Conservation (phyloP, 352 stramenopile genomes). For the Phytopythium aichiense region DNA sequence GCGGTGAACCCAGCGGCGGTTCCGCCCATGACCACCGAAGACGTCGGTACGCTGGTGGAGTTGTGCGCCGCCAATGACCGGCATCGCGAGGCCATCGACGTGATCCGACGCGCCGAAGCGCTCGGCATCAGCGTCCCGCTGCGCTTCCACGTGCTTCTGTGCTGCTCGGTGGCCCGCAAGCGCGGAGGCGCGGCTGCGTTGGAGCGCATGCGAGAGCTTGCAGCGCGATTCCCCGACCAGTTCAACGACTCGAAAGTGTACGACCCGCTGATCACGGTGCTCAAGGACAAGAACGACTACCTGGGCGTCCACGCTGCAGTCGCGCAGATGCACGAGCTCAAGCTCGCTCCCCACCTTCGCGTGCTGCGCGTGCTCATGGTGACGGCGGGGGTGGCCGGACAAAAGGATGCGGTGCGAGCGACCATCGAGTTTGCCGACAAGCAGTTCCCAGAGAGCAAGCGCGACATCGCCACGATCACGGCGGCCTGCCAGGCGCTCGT, state of each 20-base stretch:
- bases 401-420: constrained; percentile 40
- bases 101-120: constrained; percentile 31
- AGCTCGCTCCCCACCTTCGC: constrained; percentile 39
- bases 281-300: constrained; percentile 65
- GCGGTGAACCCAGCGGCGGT: neutral
- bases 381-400: constrained; percentile 34
- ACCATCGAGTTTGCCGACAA: constrained; percentile 44
- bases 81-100: constrained; percentile 48
- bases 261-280: constrained; percentile 46
- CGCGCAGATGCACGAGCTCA: constrained; percentile 58
- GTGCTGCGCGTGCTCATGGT: constrained; percentile 64
- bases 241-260: constrained; percentile 29
- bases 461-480: constrained; percentile 45
- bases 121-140: constrained; percentile 31
- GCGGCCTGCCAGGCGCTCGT: constrained; percentile 65
- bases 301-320: constrained; percentile 44
- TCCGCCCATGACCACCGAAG: neutral
- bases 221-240: constrained; percentile 11
- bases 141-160: constrained; percentile 41
- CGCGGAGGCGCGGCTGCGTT: constrained; percentile 43
- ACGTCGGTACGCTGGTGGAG: constrained; percentile 29
- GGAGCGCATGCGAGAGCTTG: constrained; percentile 26
- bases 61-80: constrained; percentile 40
- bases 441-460: constrained; percentile 28
- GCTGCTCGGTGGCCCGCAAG: constrained; percentile 41